Conservation (phyloP, 495 filamentous ascomycete genomes). For the Bombardia bombarda region DNA sequence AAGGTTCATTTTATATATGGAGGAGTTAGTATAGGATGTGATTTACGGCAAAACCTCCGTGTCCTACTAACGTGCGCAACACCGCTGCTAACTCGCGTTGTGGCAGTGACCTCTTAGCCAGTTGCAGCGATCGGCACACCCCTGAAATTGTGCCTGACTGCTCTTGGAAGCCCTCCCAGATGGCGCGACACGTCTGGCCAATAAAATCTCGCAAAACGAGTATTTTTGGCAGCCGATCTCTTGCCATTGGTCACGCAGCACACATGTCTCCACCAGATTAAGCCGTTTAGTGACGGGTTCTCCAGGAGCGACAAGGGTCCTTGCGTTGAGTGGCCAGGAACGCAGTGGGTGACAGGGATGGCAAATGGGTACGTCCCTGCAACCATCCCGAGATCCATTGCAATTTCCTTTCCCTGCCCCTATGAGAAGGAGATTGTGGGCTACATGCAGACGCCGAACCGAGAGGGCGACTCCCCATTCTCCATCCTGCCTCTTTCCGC, state of each 20-base stretch:
- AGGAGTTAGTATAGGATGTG: too few relatives aligned
- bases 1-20: too few relatives aligned
- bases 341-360: constrained; percentile 14
- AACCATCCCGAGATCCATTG: constrained; percentile 16
- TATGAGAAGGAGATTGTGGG: constrained; percentile 14
- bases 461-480: not conserved
- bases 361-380: constrained; percentile 6
- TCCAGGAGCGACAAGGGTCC: not conserved
- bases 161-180: constrained; percentile 5
- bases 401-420: constrained; percentile 28
- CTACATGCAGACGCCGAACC: not conserved
- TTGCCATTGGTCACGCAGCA: constrained; percentile 22
- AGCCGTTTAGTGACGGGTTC: not conserved
- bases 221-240: constrained; percentile 5
- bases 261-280: too few relatives aligned
- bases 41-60: too few relatives aligned
- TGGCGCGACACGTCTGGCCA: constrained; percentile 12
- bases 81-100: not conserved
- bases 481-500: not conserved
- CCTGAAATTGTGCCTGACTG: constrained; percentile 21
- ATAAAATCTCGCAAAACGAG: constrained; percentile 3
- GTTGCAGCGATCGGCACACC: constrained; percentile 5
- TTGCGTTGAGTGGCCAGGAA: constrained; percentile 11
- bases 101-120: not conserved
- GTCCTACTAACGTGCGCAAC: too few relatives aligned